Conservation (phyloP, 169 alveolate species). For the Perkinsus marinus region DNA sequence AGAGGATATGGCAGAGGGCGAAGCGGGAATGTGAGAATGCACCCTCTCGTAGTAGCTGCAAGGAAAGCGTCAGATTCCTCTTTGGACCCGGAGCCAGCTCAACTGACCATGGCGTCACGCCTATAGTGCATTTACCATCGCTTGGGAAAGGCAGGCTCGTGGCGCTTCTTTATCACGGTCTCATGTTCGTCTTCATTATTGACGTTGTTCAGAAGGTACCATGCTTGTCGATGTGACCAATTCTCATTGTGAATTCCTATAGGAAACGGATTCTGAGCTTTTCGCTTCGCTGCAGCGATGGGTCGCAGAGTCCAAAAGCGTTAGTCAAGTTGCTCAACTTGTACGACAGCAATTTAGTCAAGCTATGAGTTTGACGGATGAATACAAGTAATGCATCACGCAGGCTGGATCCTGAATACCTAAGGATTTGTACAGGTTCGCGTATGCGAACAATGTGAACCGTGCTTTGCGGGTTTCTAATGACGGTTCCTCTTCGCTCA, state of each 20-base stretch:
- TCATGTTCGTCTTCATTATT: neutral
- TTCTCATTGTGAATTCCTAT: no score
- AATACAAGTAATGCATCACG: neutral
- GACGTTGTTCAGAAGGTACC: neutral
- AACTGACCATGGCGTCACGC: neutral
- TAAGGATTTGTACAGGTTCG: neutral
- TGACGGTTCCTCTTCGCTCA: neutral
- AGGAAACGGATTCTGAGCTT: neutral
- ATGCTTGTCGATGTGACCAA: no score
- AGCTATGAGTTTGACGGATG: neutral
- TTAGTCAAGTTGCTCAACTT: neutral
- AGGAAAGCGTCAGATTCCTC: neutral
- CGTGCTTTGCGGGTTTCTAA: neutral
- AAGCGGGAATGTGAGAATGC: neutral
- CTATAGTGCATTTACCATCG: neutral
- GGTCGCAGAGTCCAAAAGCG: neutral
- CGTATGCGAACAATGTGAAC: neutral
- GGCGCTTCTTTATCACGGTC: neutral
- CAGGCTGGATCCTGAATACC: neutral
- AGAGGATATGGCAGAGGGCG: neutral
- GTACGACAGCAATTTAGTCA: neutral
- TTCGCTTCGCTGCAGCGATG: neutral
- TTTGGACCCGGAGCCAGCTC: neutral
- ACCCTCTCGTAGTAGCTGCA: neutral
- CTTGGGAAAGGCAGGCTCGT: neutral